phyloP scores from a whole-genome alignment of 345 rosid species.

The Anacardium occidentale region DNA sequence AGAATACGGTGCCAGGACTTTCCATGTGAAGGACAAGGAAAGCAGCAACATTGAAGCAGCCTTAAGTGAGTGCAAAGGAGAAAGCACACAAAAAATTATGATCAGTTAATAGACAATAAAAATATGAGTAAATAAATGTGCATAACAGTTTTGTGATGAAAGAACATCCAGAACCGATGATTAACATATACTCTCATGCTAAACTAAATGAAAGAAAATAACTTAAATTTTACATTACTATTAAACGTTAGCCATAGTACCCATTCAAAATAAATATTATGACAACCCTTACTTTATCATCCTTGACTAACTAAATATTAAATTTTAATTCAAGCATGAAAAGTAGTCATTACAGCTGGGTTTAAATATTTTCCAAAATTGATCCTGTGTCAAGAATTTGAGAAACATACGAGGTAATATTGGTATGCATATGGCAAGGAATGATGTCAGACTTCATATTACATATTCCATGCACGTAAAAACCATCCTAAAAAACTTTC shows the following conservation, averaged over 20 bases:
- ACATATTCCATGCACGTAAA: not conserved
- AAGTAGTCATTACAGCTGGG: not conserved
- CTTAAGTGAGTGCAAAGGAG: conserved; percentile 34
- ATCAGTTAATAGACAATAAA: conserved; percentile 11
- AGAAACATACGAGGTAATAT: not conserved
- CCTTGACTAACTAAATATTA: not conserved
- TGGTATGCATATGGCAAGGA: not conserved
- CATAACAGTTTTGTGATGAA: not conserved
- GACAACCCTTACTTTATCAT: not conserved
- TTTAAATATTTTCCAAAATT: conserved; percentile 12
- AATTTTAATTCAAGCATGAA: conserved; percentile 1
- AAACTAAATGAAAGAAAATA: not conserved
- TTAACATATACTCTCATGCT: not conserved
- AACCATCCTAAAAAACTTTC: not conserved
- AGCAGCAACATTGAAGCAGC: conserved; percentile 92
- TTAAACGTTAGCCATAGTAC: not conserved
- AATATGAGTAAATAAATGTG: not conserved
- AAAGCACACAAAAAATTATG: not conserved
- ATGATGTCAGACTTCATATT: not conserved
- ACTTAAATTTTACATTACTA: not conserved
- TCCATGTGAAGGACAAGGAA: conserved; percentile 93
- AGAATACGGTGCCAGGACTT: conserved; percentile 84
- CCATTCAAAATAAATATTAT: not conserved
- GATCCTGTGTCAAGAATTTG: not conserved
- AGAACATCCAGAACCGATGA: not conserved